Base-by-base conservation (phyloP, 192 early-diverging fungal genomes). In the Phlyctochytrium bullatum region DNA sequence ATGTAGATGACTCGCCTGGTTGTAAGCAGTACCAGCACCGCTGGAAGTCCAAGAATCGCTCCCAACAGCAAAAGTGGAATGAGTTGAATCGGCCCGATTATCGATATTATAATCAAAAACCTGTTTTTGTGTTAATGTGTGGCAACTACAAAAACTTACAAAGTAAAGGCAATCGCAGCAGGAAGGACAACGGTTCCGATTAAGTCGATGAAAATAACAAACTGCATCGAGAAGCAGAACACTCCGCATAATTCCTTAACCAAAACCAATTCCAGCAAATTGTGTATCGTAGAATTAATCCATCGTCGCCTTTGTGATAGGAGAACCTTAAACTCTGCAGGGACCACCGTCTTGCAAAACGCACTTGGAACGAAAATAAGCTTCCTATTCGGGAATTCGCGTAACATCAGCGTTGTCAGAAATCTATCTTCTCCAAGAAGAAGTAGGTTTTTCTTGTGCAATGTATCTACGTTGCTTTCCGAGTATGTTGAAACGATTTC, bases 271-370 rank as follows among this genome's bases (percentile, higher is more conserved):
- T 98, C 95, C 58, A 98, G 60, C 74, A 98, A 75, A 73, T 98
- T 98, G 78, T 98, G 95, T 67, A 98, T 92, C 1, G 95, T 98
- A 60, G 91, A 92, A 81, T 98, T 98, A 78, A 98, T 98, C 95
- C 95, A 98, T 35, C 95, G 86, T 52, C 94, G 87, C 52, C 94
- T 84, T 74, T 97, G 94, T 29, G 89, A 91, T 67, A 97, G 68
- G 23, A 97, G 78, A 16, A 94, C 89, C 61, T 81, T 81, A 79
- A 96, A 95, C 32, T 86, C 83, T 62, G 88, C 89, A 2, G 94
- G 94, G 12, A 96, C 94, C 34, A 92, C 84, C 14, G 94, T 95
- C 71, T 96, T 91, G 81, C 94, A 96, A 59, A 89, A 89, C 0
- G 96, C 93, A 50, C 89, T 83, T 20, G 96, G 94, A 3, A 96